These are phyloP conservation scores for Phalaenopsis aphrodite DNA, from an alignment of 106 monocot species.

Conservation along the genomic window DNA sequence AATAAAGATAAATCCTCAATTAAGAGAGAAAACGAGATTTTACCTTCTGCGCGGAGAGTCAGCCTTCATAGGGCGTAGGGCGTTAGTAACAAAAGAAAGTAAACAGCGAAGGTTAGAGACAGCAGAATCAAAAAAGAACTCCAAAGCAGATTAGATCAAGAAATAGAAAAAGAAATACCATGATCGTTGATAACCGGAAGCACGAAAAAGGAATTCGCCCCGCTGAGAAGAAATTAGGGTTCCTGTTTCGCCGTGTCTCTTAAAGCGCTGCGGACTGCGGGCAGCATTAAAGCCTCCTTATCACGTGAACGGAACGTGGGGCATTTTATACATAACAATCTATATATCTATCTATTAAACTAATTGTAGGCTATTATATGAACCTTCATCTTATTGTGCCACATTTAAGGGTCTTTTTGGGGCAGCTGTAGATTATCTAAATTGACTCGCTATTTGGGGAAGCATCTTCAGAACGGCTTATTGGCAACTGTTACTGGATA, in stretches of 20 bases:
- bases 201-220: not conserved
- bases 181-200: not conserved
- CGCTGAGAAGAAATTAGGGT: not conserved
- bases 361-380: no score
- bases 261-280: not conserved
- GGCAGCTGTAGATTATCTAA: no score
- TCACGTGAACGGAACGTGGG: no score
- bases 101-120: not conserved
- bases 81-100: not conserved
- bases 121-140: not conserved
- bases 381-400: no score
- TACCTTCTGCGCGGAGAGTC: slow-evolving; percentile 7
- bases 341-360: no score
- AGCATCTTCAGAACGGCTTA: no score
- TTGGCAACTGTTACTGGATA: no score
- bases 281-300: no score
- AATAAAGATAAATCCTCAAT: not conserved
- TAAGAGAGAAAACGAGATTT: not conserved
- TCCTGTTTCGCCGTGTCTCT: not conserved
- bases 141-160: not conserved
- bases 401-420: no score
- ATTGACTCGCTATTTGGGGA: no score
- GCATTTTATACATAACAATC: no score
- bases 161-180: not conserved
- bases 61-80: not conserved